Conservation (phyloP, 306 rosid species). For the Aeschynomene evenia region DNA sequence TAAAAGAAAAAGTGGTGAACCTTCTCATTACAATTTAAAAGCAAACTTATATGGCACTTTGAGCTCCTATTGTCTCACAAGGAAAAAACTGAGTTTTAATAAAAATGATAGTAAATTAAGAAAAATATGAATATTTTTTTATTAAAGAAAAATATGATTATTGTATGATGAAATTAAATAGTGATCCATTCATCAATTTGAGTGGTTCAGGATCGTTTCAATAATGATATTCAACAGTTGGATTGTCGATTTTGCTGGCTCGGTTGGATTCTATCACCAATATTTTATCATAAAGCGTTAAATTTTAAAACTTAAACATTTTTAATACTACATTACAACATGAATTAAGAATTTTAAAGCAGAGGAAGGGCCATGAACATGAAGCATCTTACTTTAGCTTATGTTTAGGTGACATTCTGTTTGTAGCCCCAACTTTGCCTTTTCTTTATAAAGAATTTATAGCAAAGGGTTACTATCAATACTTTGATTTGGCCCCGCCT, state of each 20-base stretch:
- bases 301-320: no score
- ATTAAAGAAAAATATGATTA: no score
- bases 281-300: no score
- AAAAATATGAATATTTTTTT: no score
- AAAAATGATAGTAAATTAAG: no score
- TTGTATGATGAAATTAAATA: no score
- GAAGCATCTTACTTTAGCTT: slow-evolving; percentile 59
- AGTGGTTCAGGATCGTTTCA: background rate
- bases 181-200: background rate
- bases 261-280: background rate
- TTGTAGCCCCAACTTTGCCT: slow-evolving; percentile 51
- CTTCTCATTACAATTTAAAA: no score
- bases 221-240: background rate
- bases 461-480: slow-evolving; percentile 22
- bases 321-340: no score
- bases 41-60: no score
- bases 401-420: slow-evolving; percentile 68
- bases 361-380: slow-evolving; percentile 35
- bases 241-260: background rate
- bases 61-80: no score
- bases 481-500: slow-evolving; percentile 33
- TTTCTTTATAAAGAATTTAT: slow-evolving; percentile 31
- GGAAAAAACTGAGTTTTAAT: no score
- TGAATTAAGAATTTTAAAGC: slow-evolving; percentile 37
- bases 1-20: no score